Percentiles rank a stretch among this genome's conserved stretches.
Evolutionary conservation across 1,284 basidiomycete genomes (phyloP).

Genomic region (Naganishia liquefaciens): DNA sequence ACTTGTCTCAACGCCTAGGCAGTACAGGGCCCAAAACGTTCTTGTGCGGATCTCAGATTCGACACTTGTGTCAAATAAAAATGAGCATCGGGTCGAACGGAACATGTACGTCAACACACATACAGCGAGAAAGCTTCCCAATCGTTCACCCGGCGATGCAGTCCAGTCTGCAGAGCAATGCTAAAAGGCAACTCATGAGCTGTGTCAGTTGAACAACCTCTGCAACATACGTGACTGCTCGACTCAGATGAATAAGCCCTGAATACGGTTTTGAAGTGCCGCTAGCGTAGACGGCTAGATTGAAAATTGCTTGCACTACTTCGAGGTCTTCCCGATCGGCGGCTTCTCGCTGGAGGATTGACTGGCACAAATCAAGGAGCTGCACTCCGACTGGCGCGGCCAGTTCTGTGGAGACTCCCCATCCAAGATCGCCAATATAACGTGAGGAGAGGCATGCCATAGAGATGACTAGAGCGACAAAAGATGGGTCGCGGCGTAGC

Average conservation of each 20-base stretch:
- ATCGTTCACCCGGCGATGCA: slow-evolving; percentile 41
- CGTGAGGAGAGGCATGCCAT: slow-evolving; percentile 43
- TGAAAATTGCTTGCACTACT: slow-evolving; percentile 44
- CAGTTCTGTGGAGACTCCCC: slow-evolving; percentile 27
- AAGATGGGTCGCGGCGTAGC: slow-evolving; percentile 39
- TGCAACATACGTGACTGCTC: slow-evolving; percentile 38
- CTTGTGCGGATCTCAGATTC: slow-evolving; percentile 43
- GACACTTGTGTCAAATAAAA: slow-evolving; percentile 30
- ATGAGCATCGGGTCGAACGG: not conserved
- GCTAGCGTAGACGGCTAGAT: slow-evolving; percentile 42
- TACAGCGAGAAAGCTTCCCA: slow-evolving; percentile 40
- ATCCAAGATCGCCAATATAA: slow-evolving; percentile 39
- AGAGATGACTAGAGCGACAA: slow-evolving; percentile 42
- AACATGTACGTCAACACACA: not conserved
- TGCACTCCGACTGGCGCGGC: slow-evolving; percentile 31
- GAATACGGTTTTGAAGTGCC: slow-evolving; percentile 40
- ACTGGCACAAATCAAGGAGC: slow-evolving; percentile 37
- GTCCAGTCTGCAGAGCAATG: slow-evolving; percentile 42
- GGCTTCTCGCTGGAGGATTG: slow-evolving; percentile 33
- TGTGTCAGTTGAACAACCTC: too few relatives aligned
- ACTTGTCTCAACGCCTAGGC: slow-evolving; percentile 42
- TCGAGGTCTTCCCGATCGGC: slow-evolving; percentile 39
- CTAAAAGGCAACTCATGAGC: slow-evolving; percentile 23
- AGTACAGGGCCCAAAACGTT: slow-evolving; percentile 44
- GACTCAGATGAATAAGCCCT: slow-evolving; percentile 40